Evolutionary conservation across 306 rosid species (phyloP).

Genomic region (Comarum palustre): DNA sequence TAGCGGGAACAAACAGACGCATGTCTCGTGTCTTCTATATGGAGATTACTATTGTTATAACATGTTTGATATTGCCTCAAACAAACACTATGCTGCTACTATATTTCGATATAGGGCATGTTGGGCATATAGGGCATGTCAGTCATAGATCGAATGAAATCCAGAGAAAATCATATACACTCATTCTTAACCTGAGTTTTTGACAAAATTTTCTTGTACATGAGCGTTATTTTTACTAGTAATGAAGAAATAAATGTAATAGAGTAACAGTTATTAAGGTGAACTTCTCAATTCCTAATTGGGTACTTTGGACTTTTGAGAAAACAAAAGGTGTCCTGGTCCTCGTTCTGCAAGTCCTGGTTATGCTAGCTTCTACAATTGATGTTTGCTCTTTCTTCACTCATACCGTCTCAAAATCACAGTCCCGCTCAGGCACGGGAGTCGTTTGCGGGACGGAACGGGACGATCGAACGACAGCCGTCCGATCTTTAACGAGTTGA

Average conservation of each 20-base stretch:
- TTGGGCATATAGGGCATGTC: background rate
- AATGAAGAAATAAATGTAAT: background rate
- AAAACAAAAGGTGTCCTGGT: background rate
- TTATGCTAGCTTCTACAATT: conserved; percentile 13
- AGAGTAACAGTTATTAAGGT: background rate
- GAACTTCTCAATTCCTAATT: conserved; percentile 8
- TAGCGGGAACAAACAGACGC: background rate
- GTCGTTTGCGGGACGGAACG: too few species aligned
- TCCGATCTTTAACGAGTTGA: too few species aligned
- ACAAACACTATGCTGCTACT: background rate
- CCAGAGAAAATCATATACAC: background rate
- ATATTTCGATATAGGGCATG: background rate
- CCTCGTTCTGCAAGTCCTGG: conserved; percentile 5
- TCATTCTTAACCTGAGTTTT: background rate
- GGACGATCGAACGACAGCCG: too few species aligned
- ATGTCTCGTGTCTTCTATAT: background rate
- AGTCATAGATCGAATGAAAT: background rate
- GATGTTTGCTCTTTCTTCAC: background rate
- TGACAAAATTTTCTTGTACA: background rate
- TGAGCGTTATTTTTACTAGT: background rate
- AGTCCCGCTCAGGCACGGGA: too few species aligned
- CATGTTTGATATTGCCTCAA: background rate
- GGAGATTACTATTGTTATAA: background rate
- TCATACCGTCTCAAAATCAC: background rate
- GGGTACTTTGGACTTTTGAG: background rate